phyloP scores from a whole-genome alignment of 306 rosid genomes.

The Trifolium fragiferum region DNA sequence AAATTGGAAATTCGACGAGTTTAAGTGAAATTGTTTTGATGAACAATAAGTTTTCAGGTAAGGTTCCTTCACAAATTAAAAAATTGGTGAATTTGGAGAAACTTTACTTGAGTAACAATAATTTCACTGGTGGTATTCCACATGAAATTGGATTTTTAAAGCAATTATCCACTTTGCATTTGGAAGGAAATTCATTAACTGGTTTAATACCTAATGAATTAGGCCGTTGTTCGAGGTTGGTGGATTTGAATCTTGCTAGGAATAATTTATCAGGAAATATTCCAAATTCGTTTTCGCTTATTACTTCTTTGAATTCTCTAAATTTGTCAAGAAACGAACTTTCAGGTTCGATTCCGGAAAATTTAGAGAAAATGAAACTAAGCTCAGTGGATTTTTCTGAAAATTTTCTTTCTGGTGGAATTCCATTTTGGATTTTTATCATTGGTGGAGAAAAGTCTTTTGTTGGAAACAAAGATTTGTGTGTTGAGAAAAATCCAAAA shows the following conservation, averaged over 20 bases:
- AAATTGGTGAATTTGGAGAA: conserved; percentile 74
- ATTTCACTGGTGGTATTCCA: conserved; percentile 76
- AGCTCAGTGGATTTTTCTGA: conserved; percentile 84
- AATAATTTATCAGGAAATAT: conserved; percentile 72
- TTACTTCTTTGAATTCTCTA: conserved; percentile 81
- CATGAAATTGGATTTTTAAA: conserved; percentile 67
- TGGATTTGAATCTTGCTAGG: conserved; percentile 79
- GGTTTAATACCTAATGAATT: conserved; percentile 75
- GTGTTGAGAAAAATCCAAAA: conserved; percentile 60
- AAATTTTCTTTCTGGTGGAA: conserved; percentile 70
- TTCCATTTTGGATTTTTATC: conserved; percentile 70
- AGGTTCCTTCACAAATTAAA: conserved; percentile 76
- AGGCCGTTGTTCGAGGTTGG: conserved; percentile 70
- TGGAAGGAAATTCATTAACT: conserved; percentile 71
- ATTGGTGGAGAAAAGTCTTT: conserved; percentile 80
- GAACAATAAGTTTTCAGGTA: conserved; percentile 77
- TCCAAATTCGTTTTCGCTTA: conserved; percentile 67
- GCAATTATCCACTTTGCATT: conserved; percentile 77
- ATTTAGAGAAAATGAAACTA: conserved; percentile 67
- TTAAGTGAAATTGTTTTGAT: conserved; percentile 67
- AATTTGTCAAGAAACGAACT: conserved; percentile 76
- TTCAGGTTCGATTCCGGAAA: conserved; percentile 70
- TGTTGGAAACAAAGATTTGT: conserved; percentile 68
- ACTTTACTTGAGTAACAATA: conserved; percentile 69
- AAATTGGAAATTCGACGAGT: conserved; percentile 65